These are phyloP conservation scores for Serendipita sp. DNA, from an alignment of 768 basidiomycete species.

Conservation along the genomic window DNA sequence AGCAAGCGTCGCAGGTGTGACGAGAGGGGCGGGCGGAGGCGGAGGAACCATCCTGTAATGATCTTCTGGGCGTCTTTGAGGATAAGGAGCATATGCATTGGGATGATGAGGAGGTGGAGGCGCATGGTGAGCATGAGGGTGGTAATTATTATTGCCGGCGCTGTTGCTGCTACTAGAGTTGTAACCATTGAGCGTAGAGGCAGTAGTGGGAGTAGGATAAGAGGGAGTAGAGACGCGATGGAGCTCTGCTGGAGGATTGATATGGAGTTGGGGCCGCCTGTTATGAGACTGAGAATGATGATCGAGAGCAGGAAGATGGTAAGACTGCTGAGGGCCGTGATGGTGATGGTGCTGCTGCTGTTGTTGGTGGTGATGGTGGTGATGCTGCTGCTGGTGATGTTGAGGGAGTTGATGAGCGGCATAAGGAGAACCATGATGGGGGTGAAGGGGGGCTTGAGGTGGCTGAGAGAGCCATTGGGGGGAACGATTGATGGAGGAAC, in stretches of 20 bases:
- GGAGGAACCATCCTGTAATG: not conserved
- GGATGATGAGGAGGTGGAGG: not conserved
- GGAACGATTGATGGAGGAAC: slow-evolving; percentile 25
- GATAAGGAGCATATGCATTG: not conserved
- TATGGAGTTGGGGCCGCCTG: slow-evolving; percentile 19
- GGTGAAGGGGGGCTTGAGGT: slow-evolving; percentile 24
- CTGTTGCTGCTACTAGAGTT: not conserved
- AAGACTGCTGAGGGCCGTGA: slow-evolving; percentile 34
- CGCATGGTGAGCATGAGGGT: not conserved
- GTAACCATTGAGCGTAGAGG: not conserved
- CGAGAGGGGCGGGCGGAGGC: slow-evolving; percentile 16
- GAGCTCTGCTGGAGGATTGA: not conserved
- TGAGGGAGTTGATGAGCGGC: not conserved
- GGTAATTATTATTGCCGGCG: not conserved
- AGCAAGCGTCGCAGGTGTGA: slow-evolving; percentile 39
- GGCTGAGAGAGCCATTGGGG: slow-evolving; percentile 30
- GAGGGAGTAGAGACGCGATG: not conserved
- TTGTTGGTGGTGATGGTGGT: slow-evolving; percentile 24
- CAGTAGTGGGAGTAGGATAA: not conserved
- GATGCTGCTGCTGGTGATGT: slow-evolving; percentile 29
- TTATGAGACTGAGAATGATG: slow-evolving; percentile 29
- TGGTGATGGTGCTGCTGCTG: slow-evolving; percentile 26
- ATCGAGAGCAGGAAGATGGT: slow-evolving; percentile 33
- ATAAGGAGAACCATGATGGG: slow-evolving; percentile 30
- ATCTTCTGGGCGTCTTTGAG: not conserved